Conservation (phyloP, 164 flowering plant genomes). For the Dillenia turbinata region DNA sequence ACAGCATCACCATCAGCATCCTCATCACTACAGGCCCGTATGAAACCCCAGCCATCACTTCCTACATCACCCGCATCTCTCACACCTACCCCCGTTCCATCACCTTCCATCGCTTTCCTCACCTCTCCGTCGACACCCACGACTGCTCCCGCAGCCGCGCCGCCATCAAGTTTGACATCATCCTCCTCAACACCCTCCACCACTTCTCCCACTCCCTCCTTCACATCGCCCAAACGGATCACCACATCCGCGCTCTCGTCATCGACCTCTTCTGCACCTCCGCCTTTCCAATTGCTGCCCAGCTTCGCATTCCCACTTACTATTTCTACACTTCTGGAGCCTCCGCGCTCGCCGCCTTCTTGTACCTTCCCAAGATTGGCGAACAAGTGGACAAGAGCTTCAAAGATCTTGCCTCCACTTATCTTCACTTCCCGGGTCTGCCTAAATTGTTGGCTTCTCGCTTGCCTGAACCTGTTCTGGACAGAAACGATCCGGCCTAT, state of each 20-base stretch:
- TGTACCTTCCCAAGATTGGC: conserved; percentile 30
- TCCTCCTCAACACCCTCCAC: conserved; percentile 27
- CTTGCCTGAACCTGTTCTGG: conserved; percentile 21
- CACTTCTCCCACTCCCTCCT: conserved; percentile 21
- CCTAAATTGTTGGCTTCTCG: conserved; percentile 26
- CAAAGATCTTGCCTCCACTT: conserved; percentile 12
- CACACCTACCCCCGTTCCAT: conserved; percentile 25
- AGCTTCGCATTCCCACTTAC: conserved; percentile 35
- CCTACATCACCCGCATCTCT: conserved; percentile 35
- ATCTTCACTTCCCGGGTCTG: conserved; percentile 32
- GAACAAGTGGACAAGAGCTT: conserved; percentile 6
- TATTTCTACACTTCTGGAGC: conserved; percentile 37
- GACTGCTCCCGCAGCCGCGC: conserved; percentile 4
- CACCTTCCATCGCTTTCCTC: conserved; percentile 36
- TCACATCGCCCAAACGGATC: conserved; percentile 17
- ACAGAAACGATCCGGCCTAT: conserved; percentile 22
- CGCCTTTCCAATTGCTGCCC: conserved; percentile 11
- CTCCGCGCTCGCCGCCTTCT: conserved; percentile 12
- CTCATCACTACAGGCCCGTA: conserved; percentile 27
- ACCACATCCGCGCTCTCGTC: conserved; percentile 26
- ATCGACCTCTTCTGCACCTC: conserved; percentile 37
- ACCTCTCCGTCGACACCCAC: conserved; percentile 8
- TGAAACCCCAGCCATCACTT: conserved; percentile 24
- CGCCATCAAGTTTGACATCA: conserved; percentile 17
- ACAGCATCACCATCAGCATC: conserved; percentile 27